Evolutionary conservation across 495 filamentous ascomycete genomes (phyloP), one percentile per base, ranked within the genome.

Genomic region (Rhizodiscina lignyota): DNA sequence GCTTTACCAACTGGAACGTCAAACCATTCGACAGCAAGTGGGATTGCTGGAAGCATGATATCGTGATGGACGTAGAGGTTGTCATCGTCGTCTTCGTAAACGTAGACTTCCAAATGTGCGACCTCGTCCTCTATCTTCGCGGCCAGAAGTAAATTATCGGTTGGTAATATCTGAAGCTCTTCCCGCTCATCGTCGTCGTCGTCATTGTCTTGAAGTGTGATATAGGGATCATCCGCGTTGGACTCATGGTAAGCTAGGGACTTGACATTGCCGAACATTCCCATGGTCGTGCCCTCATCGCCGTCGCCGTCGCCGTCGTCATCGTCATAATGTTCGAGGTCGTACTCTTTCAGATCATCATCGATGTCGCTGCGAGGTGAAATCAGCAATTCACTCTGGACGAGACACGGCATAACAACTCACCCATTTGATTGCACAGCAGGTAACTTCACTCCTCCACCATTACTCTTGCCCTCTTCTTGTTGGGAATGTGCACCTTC

Each of bases 41-140:
- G 89, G 56, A 96, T 92, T 21, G 86, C 86, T 13, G 89, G 89
- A 27, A 99, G 73, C 89, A 99, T 94, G 47, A 99, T 92, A 51
- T 99, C 89, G 63, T 99, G 91, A 61, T 99, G 89, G 6, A 96
- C 86, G 54, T 96, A 99, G 24, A 99, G 74, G 56, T 99, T 96
- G 51, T 92, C 89, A 6, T 74, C 84, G 24, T 57, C 58, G 49
- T 96, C 91, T 57, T 97, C 91, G 55, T 97, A 97, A 20, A 97
- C 83, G 53, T 96, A 96, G 30, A 94, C 75, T 52, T 96, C 91
- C 15, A 99, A 68, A 59, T 94, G 86, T 18, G 89, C 84, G 18
- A 99, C 79, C 45, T 96, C 89, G 44, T 99, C 89, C 56, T 99
- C 89, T 15, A 94, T 69, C 64, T 91, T 87, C 43, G 83, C 85